Evolutionary conservation across 2,329 filamentous ascomycete genomes (phyloP).

Genomic region (Phaeosphaeriaceae sp.): DNA sequence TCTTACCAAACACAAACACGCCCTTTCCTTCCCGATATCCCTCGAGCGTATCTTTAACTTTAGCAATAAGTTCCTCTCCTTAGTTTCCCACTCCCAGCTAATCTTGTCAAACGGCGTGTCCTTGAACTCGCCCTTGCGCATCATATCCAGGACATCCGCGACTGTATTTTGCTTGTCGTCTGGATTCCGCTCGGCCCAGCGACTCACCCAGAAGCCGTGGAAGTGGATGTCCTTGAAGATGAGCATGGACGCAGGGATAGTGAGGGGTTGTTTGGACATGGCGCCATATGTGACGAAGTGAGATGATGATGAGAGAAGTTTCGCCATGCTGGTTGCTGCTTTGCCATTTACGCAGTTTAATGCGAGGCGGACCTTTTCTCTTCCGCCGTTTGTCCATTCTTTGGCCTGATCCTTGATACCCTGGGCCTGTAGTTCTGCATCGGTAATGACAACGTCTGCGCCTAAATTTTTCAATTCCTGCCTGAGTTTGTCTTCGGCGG

Average conservation of each 20-base stretch:
- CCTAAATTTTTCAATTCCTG: constrained; percentile 66
- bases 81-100: constrained; percentile 82
- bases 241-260: constrained; percentile 79
- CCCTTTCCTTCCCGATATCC: constrained; percentile 90
- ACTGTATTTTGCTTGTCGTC: constrained; percentile 79
- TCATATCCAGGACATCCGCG: constrained; percentile 80
- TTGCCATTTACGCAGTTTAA: constrained; percentile 96
- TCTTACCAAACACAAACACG: constrained; percentile 77
- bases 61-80: constrained; percentile 69
- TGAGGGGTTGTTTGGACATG: constrained; percentile 88
- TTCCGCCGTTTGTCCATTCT: constrained; percentile 72
- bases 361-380: constrained; percentile 75
- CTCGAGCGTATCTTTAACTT: constrained; percentile 81
- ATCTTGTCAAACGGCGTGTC: constrained; percentile 85
- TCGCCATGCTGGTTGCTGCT: constrained; percentile 77
- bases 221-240: constrained; percentile 95
- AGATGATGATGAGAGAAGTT: constrained; percentile 69
- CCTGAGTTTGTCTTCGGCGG: constrained; percentile 70
- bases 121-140: constrained; percentile 76
- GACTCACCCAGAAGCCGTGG: constrained; percentile 92
- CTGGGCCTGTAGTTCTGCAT: constrained; percentile 64
- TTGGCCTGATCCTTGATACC: constrained; percentile 68
- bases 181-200: constrained; percentile 80
- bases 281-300: constrained; percentile 93
- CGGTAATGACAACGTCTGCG: constrained; percentile 67